These are phyloP conservation scores for Rubroshorea leprosula DNA, from an alignment of 345 rosid species.

Conservation along the genomic window DNA sequence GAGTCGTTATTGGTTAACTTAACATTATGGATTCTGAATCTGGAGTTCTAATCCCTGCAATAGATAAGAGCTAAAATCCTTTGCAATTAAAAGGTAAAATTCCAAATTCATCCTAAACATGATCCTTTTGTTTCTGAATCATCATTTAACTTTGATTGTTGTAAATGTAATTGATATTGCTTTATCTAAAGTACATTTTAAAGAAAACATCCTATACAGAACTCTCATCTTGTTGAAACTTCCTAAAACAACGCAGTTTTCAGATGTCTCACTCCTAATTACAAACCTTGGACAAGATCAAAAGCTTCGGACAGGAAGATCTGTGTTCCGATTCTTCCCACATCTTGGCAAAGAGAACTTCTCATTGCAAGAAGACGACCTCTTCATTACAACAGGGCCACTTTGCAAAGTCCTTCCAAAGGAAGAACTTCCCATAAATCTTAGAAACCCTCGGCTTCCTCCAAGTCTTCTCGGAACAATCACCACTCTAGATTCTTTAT, in stretches of 20 bases:
- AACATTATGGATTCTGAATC: too few species aligned
- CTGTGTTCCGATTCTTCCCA: neutral
- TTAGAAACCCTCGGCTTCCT: conserved; percentile 23
- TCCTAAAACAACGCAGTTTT: neutral
- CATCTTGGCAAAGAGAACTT: conserved; percentile 28
- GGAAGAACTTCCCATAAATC: conserved; percentile 8
- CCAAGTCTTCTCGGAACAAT: conserved; percentile 17
- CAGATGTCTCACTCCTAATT: neutral
- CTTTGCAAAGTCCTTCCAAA: conserved; percentile 30
- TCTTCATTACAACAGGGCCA: conserved; percentile 40
- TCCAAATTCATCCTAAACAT: too few species aligned
- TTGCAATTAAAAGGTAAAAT: too few species aligned
- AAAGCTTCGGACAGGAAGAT: neutral
- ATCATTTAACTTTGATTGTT: too few species aligned
- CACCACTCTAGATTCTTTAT: conserved; percentile 11
- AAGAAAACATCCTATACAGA: neutral
- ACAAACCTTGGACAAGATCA: neutral
- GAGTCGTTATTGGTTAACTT: too few species aligned
- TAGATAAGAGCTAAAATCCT: too few species aligned
- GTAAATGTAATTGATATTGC: neutral
- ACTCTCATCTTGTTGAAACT: conserved; percentile 16
- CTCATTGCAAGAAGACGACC: conserved; percentile 57
- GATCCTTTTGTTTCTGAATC: too few species aligned
- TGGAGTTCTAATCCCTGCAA: too few species aligned
- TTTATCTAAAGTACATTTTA: neutral